A percentile compares a stretch with the other conserved stretches of the same genome.
phyloP scores from a whole-genome alignment of 345 rosid species.

The Alliaria petiolata region DNA sequence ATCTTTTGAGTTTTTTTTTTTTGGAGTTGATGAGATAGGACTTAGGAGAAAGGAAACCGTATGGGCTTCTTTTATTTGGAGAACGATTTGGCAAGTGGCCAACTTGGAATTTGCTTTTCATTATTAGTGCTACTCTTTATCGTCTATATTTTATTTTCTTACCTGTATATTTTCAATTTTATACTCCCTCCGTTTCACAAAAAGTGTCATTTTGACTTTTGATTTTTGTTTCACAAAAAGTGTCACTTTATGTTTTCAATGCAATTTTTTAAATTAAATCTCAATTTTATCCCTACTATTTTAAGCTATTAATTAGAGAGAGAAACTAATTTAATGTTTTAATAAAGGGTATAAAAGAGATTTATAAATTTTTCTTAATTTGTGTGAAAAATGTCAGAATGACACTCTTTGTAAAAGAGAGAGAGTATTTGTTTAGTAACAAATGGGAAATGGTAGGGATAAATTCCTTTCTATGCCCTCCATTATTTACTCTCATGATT shows the following conservation, averaged over 20 bases:
- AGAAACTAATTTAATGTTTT: too few relatives aligned
- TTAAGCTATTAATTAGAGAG: too few relatives aligned
- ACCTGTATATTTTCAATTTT: neutral
- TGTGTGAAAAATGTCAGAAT: too few relatives aligned
- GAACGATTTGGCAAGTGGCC: slow-evolving; percentile 32
- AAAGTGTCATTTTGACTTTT: too few relatives aligned
- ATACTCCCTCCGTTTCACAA: too few relatives aligned
- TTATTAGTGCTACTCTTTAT: slow-evolving; percentile 29
- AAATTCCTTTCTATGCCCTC: slow-evolving; percentile 3
- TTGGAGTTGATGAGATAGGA: neutral
- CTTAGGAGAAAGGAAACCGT: slow-evolving; percentile 5
- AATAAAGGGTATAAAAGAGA: too few relatives aligned
- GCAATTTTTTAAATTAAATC: too few relatives aligned
- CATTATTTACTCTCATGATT: neutral
- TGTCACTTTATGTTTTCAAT: too few relatives aligned
- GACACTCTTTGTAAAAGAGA: too few relatives aligned
- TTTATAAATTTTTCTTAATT: too few relatives aligned
- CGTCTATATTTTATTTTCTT: slow-evolving; percentile 15
- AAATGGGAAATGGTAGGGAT: slow-evolving; percentile 2
- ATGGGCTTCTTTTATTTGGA: slow-evolving; percentile 21
- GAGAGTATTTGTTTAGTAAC: neutral
- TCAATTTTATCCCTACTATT: too few relatives aligned
- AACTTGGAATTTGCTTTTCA: slow-evolving; percentile 33
- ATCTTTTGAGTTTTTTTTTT: neutral
- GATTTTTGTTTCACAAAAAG: too few relatives aligned